Conservation (phyloP, 306 rosid species). For the Abrus precatorius region DNA sequence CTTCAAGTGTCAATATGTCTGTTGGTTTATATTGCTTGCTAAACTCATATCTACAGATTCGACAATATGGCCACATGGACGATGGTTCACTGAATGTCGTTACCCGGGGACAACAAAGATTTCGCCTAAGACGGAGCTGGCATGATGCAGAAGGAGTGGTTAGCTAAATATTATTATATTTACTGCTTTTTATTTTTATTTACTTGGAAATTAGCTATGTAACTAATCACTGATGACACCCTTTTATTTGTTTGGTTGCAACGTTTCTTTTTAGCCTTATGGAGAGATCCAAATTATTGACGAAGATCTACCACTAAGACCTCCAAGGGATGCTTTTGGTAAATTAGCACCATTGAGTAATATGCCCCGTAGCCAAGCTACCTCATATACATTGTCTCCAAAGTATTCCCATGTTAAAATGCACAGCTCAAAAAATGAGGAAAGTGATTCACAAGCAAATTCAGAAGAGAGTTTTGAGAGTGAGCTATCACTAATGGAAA, state of each 20-base stretch:
- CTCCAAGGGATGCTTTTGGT: conserved; percentile 80
- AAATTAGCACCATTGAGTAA: conserved; percentile 57
- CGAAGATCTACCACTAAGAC: conserved; percentile 82
- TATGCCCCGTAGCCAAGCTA: conserved; percentile 33
- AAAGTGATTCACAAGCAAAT: conserved; percentile 63
- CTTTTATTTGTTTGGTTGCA: conserved; percentile 46
- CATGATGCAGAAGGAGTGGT: conserved; percentile 90
- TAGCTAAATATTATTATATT: conserved; percentile 48
- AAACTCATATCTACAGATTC: conserved; percentile 67
- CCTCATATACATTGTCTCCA: conserved; percentile 40
- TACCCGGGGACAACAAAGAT: conserved; percentile 92
- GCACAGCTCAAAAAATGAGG: conserved; percentile 55
- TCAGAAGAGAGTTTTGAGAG: conserved; percentile 84
- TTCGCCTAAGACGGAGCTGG: conserved; percentile 78
- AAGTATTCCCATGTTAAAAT: conserved; percentile 51
- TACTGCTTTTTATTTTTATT: conserved; percentile 37
- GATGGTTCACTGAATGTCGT: conserved; percentile 90
- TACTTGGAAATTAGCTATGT: conserved; percentile 33
- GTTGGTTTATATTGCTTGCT: conserved; percentile 42
- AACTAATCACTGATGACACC: conserved; percentile 45
- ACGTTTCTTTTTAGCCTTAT: conserved; percentile 63
- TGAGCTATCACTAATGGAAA: conserved; percentile 69
- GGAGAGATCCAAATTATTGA: conserved; percentile 93
- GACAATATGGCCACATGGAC: conserved; percentile 79
- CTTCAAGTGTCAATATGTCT: conserved; percentile 32